Evolutionary conservation across 176 grass and related monocot species (phyloP), one percentile per base, ranked within the genome.

Genomic region (Oryza brachyantha): DNA sequence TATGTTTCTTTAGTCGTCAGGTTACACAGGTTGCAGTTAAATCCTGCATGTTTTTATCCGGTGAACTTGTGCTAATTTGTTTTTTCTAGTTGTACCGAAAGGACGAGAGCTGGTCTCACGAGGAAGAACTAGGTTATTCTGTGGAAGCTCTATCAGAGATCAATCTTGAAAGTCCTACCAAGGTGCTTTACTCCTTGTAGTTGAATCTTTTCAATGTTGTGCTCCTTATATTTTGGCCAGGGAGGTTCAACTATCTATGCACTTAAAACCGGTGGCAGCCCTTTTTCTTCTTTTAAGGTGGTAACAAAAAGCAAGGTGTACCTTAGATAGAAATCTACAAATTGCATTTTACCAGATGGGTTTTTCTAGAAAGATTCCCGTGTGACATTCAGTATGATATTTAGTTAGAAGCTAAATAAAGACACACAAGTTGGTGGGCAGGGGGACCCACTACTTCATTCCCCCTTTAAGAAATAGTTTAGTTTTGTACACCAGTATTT

Each of bases 141-240:
- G 86, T 97, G 74, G 94, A 94, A 90, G 66, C 89, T 68, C 76
- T 97, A 69, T 85, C 91, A 78, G 76, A 92, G 81, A 79, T 97
- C 68, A 80, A 66, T 77, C 41, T 74, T 79, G 84, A 83, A 88
- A 76, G 39, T 72, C 71, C 64, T 62, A 43, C 45, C 26, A 84
- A 94, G 89, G 94, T 93, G 81, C 68, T 74, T 86, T 55, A 36
- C 19, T 38, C 13, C 43, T 50, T 13, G 58, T 41, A 35, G 57
- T 45, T 76, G 22, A 71, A 64, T 83, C 36, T 77, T 74, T 55
- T 35, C 52, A 39, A 17, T 52, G 25, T 61, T 65, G 35, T 29
- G 70, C 55, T 76, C 13, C 25, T 3, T 62, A 16, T 21, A n/a
- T 34, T 39, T 76, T 57, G 35, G 48, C 36, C 50, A 55, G 76